Conservation (phyloP, 768 basidiomycete species). For the Suillus clintonianus region DNA sequence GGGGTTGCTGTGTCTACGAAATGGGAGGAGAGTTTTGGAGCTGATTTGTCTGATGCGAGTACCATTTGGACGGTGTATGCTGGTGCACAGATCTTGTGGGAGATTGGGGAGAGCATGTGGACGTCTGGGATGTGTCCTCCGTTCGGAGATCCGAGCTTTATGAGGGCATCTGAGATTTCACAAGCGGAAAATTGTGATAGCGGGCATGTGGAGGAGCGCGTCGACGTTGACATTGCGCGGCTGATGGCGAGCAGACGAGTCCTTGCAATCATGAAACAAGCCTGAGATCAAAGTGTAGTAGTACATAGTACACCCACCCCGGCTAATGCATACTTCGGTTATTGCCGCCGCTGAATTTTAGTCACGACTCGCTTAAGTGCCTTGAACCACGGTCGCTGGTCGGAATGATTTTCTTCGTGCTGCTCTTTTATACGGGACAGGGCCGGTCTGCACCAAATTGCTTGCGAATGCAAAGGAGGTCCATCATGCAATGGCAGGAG, state of each 20-base stretch:
- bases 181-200: constrained; percentile 61
- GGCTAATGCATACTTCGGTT: no score
- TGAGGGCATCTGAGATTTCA: constrained; percentile 86
- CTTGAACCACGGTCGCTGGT: no score
- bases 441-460: no score
- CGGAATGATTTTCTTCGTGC: no score
- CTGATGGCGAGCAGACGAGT: constrained; percentile 10
- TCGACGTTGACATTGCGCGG: constrained; percentile 21
- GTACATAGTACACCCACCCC: no score
- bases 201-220: constrained; percentile 7
- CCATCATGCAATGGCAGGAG: no score
- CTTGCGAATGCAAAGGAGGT: no score
- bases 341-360: no score
- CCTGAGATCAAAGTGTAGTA: no score
- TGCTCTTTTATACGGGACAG: no score
- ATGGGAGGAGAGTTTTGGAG: constrained; percentile 68
- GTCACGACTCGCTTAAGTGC: no score
- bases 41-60: constrained; percentile 49
- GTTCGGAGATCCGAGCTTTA: constrained; percentile 70
- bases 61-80: constrained; percentile 92
- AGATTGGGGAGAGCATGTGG: constrained; percentile 42
- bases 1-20: constrained; percentile 79
- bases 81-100: constrained; percentile 63
- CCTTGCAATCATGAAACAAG: neutral
- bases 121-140: constrained; percentile 87